A percentile compares a stretch with the other conserved stretches of the same genome.
Conservation (phyloP, 306 rosid genomes). For the Crataegus laevigata region DNA sequence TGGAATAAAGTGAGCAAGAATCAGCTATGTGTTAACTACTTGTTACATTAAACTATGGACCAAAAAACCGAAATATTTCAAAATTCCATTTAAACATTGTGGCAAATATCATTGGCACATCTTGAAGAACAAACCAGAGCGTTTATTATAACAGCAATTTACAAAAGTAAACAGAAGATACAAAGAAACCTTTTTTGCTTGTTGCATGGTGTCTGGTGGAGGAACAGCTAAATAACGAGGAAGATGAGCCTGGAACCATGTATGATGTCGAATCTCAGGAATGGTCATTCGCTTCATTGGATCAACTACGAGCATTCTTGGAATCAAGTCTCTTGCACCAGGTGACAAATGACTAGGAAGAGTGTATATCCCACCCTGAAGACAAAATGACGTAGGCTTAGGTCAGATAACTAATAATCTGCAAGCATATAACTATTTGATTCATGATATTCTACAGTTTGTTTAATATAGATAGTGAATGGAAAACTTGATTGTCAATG, state of each 20-base stretch:
- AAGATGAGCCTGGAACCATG: slow-evolving; percentile 88
- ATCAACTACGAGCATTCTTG: slow-evolving; percentile 88
- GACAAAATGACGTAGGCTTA: background rate
- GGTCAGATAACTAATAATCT: background rate
- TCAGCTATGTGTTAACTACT: background rate
- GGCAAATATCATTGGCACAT: background rate
- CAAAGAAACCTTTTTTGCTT: slow-evolving; percentile 59
- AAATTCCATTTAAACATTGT: background rate
- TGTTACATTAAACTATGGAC: background rate
- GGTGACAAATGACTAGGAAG: slow-evolving; percentile 87
- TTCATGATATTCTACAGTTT: background rate
- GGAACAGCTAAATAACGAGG: slow-evolving; percentile 94
- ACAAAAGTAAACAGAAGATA: background rate
- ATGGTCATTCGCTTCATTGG: slow-evolving; percentile 88
- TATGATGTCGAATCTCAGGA: slow-evolving; percentile 87
- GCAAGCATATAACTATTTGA: background rate
- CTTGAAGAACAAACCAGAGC: background rate
- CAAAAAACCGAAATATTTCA: background rate
- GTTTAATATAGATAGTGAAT: background rate
- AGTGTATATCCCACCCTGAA: slow-evolving; percentile 87
- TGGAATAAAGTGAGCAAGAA: background rate
- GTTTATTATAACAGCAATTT: background rate
- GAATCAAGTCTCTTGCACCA: slow-evolving; percentile 84
- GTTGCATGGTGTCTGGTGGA: slow-evolving; percentile 72
- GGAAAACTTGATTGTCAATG: background rate